A percentile compares a stretch with the other conserved stretches of the same genome.
Evolutionary conservation across 495 filamentous ascomycete genomes (phyloP).

Genomic region (Neurospora terricola): DNA sequence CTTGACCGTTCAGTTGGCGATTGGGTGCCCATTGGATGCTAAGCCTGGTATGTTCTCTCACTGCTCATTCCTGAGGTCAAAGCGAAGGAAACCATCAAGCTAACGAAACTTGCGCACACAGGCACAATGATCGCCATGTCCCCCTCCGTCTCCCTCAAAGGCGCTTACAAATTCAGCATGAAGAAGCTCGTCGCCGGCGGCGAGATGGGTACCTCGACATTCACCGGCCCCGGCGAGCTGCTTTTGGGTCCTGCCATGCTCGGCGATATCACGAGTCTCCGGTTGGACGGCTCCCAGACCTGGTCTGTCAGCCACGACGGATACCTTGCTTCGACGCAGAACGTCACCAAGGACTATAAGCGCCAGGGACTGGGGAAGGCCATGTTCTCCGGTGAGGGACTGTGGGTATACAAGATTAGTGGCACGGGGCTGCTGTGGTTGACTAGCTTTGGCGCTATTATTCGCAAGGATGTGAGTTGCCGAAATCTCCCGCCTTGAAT

Average conservation of each 20-base stretch:
- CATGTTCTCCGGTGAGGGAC: constrained; percentile 85
- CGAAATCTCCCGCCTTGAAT: too few relatives aligned
- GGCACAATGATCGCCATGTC: constrained; percentile 94
- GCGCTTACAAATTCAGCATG: constrained; percentile 65
- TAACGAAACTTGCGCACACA: constrained; percentile 24
- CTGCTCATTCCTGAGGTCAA: too few relatives aligned
- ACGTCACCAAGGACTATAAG: constrained; percentile 73
- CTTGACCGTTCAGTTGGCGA: constrained; percentile 78
- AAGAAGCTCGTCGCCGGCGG: constrained; percentile 79
- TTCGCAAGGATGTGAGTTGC: constrained; percentile 92
- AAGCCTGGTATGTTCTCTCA: constrained; percentile 60
- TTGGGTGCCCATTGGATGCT: constrained; percentile 72
- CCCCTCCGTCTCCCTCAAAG: constrained; percentile 71
- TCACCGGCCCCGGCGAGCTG: constrained; percentile 85
- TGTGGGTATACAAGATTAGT: constrained; percentile 82
- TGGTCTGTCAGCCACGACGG: constrained; percentile 81
- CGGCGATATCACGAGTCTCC: constrained; percentile 78
- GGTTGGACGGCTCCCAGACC: constrained; percentile 52
- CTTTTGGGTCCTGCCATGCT: constrained; percentile 70
- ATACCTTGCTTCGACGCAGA: constrained; percentile 68
- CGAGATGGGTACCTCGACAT: constrained; percentile 70
- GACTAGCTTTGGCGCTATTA: constrained; percentile 87
- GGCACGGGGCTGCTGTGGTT: constrained; percentile 78
- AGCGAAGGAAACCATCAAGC: too few relatives aligned
- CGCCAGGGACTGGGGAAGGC: constrained; percentile 81